Evolutionary conservation across 441 rosid genomes (phyloP).

Genomic region (Manihot esculenta): DNA sequence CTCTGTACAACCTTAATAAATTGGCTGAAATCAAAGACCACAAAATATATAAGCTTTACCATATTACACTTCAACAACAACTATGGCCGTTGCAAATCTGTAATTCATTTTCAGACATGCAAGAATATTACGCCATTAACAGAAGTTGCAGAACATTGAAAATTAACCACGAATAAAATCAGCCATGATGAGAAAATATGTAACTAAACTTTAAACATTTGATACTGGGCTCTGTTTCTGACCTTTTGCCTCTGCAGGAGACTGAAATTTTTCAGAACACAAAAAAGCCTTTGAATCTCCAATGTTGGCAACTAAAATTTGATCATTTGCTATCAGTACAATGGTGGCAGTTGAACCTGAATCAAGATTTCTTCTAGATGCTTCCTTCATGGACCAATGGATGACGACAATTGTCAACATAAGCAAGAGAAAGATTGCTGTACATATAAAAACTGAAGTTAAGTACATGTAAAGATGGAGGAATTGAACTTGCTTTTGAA

Average conservation of each 20-base stretch:
- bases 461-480: constrained; percentile 5
- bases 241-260: constrained; percentile 90
- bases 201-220: constrained; percentile 18
- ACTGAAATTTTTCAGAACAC: constrained; percentile 78
- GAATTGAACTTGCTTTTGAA: constrained; percentile 52
- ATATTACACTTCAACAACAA: constrained; percentile 1
- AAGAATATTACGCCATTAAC: constrained; percentile 10
- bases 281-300: constrained; percentile 96
- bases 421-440: constrained; percentile 16
- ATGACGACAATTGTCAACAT: constrained; percentile 18
- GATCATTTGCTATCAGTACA: constrained; percentile 75
- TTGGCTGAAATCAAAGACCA: constrained; percentile 57
- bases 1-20: constrained; percentile 67
- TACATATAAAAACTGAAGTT: neutral
- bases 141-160: neutral
- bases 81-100: too few species aligned
- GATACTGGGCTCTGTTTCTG: constrained; percentile 23
- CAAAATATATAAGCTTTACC: constrained; percentile 13
- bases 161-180: constrained; percentile 7
- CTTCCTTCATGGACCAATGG: constrained; percentile 60
- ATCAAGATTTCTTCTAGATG: constrained; percentile 52
- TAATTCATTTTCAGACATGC: constrained; percentile 9
- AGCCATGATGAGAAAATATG: neutral
- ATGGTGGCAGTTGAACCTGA: constrained; percentile 92
- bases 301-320: constrained; percentile 77